Evolutionary conservation across 768 basidiomycete genomes (phyloP), one percentile per base, ranked within the genome.

Genomic region (Suillus alpinus): DNA sequence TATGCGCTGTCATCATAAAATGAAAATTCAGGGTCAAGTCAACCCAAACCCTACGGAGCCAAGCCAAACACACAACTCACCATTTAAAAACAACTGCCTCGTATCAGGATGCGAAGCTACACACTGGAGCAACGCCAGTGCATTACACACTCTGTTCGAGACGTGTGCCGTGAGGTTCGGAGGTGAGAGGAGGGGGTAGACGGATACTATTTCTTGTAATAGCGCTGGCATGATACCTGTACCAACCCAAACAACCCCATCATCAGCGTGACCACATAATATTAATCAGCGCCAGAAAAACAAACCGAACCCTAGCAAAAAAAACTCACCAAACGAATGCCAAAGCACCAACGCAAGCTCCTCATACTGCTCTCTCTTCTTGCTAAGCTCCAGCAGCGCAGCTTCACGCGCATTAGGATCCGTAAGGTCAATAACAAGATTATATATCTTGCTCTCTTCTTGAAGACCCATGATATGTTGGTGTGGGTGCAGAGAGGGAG

Each of bases 361-460:
- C 72, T 99, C 97, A 71, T 96, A 98, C 75, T 98, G 95, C 77
- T 98, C 97, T 64, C 97, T 81, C 80, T 98, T 98, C 83, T 99
- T 98, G 78, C 94, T 96, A 68, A 99, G 81, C 77, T 99, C 97
- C 58, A 98, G 81, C 53, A 99, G 79, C 2, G 97, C 96, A 2
- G 82, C 82, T 71, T 99, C 97, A 63, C 96, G 83, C n/a, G 89
- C 85, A 59, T 79, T 83, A 1, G 89, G 86, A 68, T 93, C 88
- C 80, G 91, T 83, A 31, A 96, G 78, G 60, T 96, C 92, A 65
- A 94, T 86, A 62, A 98, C 95, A 57, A 98, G 83, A 12, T 81
- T 79, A 75, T 94, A 96, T 47, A 99, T 97, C 78, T 97, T 95
- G 66, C 80, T 80, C 70, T 90, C 88, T 63, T 91, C 88, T 39